Base-by-base conservation (phyloP, 352 stramenopile genomes). In the Phytophthora multivora region DNA sequence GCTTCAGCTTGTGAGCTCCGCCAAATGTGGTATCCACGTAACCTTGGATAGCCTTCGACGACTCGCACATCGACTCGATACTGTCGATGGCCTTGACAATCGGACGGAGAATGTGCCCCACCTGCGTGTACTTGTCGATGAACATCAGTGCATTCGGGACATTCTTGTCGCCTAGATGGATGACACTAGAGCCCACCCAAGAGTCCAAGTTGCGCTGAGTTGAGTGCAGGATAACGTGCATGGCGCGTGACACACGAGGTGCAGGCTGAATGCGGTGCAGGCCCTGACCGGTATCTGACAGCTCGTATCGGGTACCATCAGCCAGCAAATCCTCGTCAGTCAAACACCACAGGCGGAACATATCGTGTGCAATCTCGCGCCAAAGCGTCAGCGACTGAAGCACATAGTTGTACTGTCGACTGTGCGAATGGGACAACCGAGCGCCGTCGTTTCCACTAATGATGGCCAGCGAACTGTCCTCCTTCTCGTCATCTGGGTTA, bases 91-190 rank as follows among this genome's bases (percentile, higher is more conserved):
- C 91, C 59, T 95, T 95, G 51, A 96, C 83, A 41, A 96, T 91
- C n/a, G 88, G 88, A 19, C 88, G 83, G 35, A 96, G 59, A 49
- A 95, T 95, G 63, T 94, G 84, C 18, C 86, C 75, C 11, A 97
- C 93, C 63, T 98, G 95, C 31, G 94, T 98, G 79, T 99, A 99
- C 79, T 99, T 99, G 84, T 99, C 97, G 71, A 99, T 99, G 68
- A 99, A 99, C 76, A 98, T 98, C 60, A 99, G 85, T 47, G 96
- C 96, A 59, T 99, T 99, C 12, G 96, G 97, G 26, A 99, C 97
- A 76, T 99, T 99, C 78, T 98, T 97, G 82, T 99, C 97, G 23
- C 97, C 97, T 23, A 99, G 62, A 71, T 99, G 97, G 58, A 99
- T 98, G 13, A 99, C 95, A 63, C 84, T 98, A 8, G 81, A 97